Percentiles rank a stretch among this genome's conserved stretches.
Conservation (phyloP, 495 filamentous ascomycete species). For the Talaromyces proteolyticus region DNA sequence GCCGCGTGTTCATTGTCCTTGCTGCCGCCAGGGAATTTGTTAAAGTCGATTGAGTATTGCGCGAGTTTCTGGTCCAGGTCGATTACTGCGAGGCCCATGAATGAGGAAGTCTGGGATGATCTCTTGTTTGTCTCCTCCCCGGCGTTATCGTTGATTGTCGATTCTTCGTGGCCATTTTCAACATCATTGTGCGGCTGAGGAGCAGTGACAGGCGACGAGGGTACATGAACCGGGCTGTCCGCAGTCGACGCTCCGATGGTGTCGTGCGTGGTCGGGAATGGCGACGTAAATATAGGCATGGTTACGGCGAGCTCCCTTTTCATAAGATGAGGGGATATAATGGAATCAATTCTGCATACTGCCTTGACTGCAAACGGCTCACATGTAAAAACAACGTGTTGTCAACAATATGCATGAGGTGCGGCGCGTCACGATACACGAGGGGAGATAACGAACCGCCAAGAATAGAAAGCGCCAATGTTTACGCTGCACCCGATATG, state of each 20-base stretch:
- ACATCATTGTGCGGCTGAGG: background rate
- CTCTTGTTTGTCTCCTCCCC: constrained; percentile 3
- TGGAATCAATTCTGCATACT: background rate
- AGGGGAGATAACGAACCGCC: constrained; percentile 1
- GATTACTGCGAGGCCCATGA: constrained; percentile 17
- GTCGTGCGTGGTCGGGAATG: constrained; percentile 38
- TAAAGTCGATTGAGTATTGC: constrained; percentile 42
- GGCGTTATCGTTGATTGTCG: background rate
- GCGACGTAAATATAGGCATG: constrained; percentile 22
- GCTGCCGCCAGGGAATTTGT: constrained; percentile 34
- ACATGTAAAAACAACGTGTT: constrained; percentile 6
- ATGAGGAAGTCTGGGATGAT: constrained; percentile 16
- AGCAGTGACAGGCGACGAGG: constrained; percentile 3
- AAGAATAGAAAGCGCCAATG: constrained; percentile 12
- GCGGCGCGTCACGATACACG: background rate
- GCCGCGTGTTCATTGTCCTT: constrained; percentile 21
- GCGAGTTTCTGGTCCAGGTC: constrained; percentile 39
- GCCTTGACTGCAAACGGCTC: background rate
- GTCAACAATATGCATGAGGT: constrained; percentile 13
- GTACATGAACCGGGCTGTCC: constrained; percentile 19
- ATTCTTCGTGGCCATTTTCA: background rate
- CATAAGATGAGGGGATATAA: constrained; percentile 3
- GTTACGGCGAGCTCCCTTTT: constrained; percentile 5
- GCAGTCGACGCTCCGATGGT: constrained; percentile 40
- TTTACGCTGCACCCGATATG: constrained; percentile 21